These are phyloP conservation scores for Aspergillus sp. DNA, from an alignment of 2,329 filamentous ascomycete species.

Conservation along the genomic window DNA sequence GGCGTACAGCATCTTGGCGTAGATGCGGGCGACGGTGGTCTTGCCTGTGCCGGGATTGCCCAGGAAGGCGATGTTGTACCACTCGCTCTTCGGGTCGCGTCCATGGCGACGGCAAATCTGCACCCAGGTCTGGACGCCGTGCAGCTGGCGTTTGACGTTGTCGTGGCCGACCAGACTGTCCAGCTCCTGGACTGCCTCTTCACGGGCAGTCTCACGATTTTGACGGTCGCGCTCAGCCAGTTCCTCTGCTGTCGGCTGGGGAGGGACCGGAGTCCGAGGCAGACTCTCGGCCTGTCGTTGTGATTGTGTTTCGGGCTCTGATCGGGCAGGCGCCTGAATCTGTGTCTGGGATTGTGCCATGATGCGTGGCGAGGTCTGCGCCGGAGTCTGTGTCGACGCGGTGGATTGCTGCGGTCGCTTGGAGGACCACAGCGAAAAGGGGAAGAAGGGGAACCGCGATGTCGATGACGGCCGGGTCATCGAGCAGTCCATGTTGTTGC, in stretches of 20 bases:
- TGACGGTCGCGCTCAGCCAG: constrained; percentile 11
- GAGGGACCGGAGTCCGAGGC: background rate
- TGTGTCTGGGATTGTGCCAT: constrained; percentile 3
- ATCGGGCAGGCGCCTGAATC: background rate
- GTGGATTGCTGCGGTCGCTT: constrained; percentile 5
- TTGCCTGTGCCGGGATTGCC: constrained; percentile 25
- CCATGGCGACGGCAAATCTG: constrained; percentile 25
- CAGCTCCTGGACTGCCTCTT: constrained; percentile 18
- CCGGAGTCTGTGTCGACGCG: constrained; percentile 7
- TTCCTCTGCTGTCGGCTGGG: constrained; percentile 4
- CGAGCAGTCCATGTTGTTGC: constrained; percentile 21
- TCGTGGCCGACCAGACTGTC: constrained; percentile 19
- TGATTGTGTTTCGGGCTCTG: background rate
- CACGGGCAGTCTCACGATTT: constrained; percentile 12
- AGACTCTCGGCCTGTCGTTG: background rate
- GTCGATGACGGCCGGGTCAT: constrained; percentile 12
- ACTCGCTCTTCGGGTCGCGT: constrained; percentile 22
- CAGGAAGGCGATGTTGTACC: constrained; percentile 24
- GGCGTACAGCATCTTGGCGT: constrained; percentile 24
- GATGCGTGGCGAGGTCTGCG: background rate
- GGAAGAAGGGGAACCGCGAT: constrained; percentile 20
- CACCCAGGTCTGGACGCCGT: constrained; percentile 23
- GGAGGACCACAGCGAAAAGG: constrained; percentile 18
- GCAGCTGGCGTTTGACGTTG: constrained; percentile 23
- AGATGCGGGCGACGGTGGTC: constrained; percentile 21